A percentile compares a stretch with the other conserved stretches of the same genome.
phyloP scores from a whole-genome alignment of 192 early-diverging fungal species.

The Dissophora globulifera region DNA sequence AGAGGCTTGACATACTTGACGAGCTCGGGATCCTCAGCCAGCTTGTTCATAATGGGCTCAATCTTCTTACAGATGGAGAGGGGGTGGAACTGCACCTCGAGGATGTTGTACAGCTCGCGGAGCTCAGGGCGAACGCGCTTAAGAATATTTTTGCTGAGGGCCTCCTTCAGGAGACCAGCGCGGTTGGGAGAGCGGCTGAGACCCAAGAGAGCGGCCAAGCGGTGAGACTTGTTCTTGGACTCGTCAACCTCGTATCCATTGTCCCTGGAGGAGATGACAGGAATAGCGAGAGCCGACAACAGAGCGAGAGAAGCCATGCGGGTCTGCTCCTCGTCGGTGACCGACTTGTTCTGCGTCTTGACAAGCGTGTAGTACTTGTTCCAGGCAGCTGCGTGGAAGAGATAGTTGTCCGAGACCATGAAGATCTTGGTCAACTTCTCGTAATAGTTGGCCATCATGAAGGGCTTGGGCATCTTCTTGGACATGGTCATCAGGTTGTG shows the following conservation, averaged over 20 bases:
- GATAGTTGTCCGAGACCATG: slow-evolving; percentile 95
- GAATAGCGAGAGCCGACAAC: slow-evolving; percentile 94
- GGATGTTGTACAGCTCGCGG: slow-evolving; percentile 91
- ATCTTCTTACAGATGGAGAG: slow-evolving; percentile 98
- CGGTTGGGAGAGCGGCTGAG: slow-evolving; percentile 86
- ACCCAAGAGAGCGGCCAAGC: slow-evolving; percentile 90
- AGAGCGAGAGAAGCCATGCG: slow-evolving; percentile 93
- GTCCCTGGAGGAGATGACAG: slow-evolving; percentile 90
- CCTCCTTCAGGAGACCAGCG: slow-evolving; percentile 90
- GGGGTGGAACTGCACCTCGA: slow-evolving; percentile 99
- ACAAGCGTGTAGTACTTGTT: slow-evolving; percentile 89
- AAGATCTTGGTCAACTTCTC: slow-evolving; percentile 98
- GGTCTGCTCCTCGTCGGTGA: slow-evolving; percentile 88
- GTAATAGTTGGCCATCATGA: slow-evolving; percentile 99
- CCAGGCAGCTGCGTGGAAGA: slow-evolving; percentile 98
- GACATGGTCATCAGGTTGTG: slow-evolving; percentile 90
- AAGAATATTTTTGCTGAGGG: slow-evolving; percentile 87
- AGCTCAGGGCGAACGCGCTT: slow-evolving; percentile 88
- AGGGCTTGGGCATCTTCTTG: slow-evolving; percentile 92
- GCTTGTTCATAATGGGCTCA: slow-evolving; percentile 83
- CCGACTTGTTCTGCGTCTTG: slow-evolving; percentile 79
- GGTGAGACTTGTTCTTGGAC: slow-evolving; percentile 82
- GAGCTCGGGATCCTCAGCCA: slow-evolving; percentile 79
- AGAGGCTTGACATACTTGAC: slow-evolving; percentile 92
- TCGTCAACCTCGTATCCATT: slow-evolving; percentile 79